These are phyloP conservation scores for Petrea volubilis DNA, from an alignment of 257 asterid genomes.

Conservation along the genomic window DNA sequence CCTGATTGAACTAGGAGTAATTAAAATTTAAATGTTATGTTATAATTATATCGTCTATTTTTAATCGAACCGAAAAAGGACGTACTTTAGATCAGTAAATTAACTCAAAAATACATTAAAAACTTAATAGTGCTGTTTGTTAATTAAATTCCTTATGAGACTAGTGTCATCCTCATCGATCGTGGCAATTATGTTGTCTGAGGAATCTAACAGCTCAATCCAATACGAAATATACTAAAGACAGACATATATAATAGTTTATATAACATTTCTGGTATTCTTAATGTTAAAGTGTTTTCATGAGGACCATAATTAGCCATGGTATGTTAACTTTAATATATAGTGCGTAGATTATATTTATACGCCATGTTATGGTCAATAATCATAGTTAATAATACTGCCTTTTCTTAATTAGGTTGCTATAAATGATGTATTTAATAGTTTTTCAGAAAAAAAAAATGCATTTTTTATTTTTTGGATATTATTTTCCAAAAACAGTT, in stretches of 20 bases:
- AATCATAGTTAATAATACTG: too few relatives aligned
- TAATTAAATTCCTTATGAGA: neutral
- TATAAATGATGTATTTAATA: too few relatives aligned
- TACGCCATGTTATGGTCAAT: too few relatives aligned
- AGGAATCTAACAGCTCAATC: constrained; percentile 22
- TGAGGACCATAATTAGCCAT: neutral
- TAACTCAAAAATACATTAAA: neutral
- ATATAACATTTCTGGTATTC: neutral
- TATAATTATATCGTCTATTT: neutral
- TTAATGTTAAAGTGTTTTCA: neutral
- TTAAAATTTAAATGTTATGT: neutral
- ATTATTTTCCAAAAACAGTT: too few relatives aligned
- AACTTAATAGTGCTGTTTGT: too few relatives aligned
- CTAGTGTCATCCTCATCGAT: neutral
- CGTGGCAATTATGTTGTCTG: constrained; percentile 14
- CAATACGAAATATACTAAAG: constrained; percentile 5
- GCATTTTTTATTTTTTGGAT: too few relatives aligned
- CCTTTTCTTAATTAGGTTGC: too few relatives aligned
- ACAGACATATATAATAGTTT: neutral
- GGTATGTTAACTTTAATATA: too few relatives aligned
- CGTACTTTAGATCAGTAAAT: too few relatives aligned
- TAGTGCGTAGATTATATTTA: too few relatives aligned
- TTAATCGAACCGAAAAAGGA: neutral
- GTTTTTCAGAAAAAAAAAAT: too few relatives aligned
- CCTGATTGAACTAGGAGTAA: neutral